Evolutionary conservation across 2,329 filamentous ascomycete species (phyloP).

Genomic region (Colletotrichum simmondsii): DNA sequence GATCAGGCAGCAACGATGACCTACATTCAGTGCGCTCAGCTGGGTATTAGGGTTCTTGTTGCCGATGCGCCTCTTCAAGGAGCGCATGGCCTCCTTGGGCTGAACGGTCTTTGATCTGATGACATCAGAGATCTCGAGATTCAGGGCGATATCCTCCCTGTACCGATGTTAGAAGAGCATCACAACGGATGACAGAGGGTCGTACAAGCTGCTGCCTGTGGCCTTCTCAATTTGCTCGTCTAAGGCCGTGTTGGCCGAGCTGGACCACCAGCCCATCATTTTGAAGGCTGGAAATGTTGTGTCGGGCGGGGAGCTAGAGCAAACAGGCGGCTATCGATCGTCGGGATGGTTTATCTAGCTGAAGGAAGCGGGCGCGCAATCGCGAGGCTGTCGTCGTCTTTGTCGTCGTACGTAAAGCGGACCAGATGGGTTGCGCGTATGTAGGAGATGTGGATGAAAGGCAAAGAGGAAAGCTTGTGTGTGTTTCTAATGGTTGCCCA

Average conservation of each 20-base stretch:
- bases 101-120: conserved; percentile 98
- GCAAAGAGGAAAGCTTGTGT: conserved; percentile 16
- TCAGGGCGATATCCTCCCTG: conserved; percentile 95
- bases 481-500: conserved; percentile 15
- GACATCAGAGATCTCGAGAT: conserved; percentile 97
- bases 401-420: conserved; percentile 11
- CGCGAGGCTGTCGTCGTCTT: conserved; percentile 2
- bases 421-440: conserved; percentile 21
- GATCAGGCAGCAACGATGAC: conserved; percentile 38
- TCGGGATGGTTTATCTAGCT: conserved; percentile 5
- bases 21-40: conserved; percentile 90
- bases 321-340: conserved; percentile 13
- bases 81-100: conserved; percentile 98
- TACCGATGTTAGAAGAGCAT: conserved; percentile 37
- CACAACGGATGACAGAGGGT: conserved; percentile 18
- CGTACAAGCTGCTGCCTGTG: conserved; percentile 91
- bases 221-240: conserved; percentile 98
- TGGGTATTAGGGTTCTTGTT: conserved; percentile 99
- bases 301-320: conserved; percentile 18
- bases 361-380: neutral
- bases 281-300: conserved; percentile 40
- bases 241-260: conserved; percentile 87
- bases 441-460: conserved; percentile 17
- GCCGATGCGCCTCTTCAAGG: conserved; percentile 91
- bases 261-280: conserved; percentile 97